phyloP scores from a whole-genome alignment of 495 filamentous ascomycete species.

The Pyronema domesticum region DNA sequence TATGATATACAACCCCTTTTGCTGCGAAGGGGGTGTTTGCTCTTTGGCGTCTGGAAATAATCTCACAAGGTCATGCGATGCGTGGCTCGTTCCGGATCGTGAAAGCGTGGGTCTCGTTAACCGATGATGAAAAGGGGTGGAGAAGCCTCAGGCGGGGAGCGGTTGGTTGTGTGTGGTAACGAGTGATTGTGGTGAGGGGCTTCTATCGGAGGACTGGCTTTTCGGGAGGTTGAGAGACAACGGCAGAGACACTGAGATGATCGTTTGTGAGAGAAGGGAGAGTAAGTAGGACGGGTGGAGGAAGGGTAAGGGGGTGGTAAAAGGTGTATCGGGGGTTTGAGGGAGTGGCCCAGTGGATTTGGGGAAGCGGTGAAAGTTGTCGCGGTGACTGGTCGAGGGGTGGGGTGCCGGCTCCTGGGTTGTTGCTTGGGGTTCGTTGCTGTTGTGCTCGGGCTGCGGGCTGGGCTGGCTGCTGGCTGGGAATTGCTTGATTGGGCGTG shows the following conservation, averaged over 20 bases:
- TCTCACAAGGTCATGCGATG: constrained; percentile 28
- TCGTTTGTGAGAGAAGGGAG: not conserved
- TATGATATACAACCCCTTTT: constrained; percentile 4
- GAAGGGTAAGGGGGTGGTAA: not conserved
- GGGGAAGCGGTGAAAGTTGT: constrained; percentile 1
- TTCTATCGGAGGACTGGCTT: not conserved
- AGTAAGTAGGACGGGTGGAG: not conserved
- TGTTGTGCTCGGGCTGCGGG: not conserved
- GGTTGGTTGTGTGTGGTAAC: not conserved
- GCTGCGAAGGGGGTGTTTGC: constrained; percentile 1
- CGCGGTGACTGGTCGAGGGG: constrained; percentile 2
- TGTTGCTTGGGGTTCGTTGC: not conserved
- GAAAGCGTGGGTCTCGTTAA: constrained; percentile 9
- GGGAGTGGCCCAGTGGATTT: not conserved
- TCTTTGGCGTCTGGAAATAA: constrained; percentile 13
- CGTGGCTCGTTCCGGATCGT: constrained; percentile 10
- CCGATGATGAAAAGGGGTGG: constrained; percentile 8
- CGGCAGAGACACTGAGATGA: not conserved
- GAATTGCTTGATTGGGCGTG: no score
- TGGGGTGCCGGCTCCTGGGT: not conserved
- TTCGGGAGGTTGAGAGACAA: not conserved
- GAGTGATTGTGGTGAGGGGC: not conserved
- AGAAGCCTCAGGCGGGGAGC: constrained; percentile 10
- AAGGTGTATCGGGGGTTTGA: not conserved
- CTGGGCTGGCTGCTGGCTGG: not conserved